These are phyloP conservation scores for Hemileccinum rubropunctum DNA, from an alignment of 768 basidiomycete genomes.

Conservation along the genomic window DNA sequence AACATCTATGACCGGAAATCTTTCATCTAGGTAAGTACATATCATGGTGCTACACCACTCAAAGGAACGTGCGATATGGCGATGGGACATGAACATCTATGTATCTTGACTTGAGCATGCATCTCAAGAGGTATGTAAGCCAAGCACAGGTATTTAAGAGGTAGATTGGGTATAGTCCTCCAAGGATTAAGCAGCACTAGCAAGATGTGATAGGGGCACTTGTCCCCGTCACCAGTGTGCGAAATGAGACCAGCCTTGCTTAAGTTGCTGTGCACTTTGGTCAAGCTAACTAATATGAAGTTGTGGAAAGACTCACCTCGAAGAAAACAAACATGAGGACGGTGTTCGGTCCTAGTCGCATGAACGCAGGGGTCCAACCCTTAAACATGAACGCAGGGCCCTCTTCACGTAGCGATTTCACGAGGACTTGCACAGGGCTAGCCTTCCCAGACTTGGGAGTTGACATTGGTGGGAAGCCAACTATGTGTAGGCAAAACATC, in stretches of 20 bases:
- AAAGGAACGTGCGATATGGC: slow-evolving; percentile 3
- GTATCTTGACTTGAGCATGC: background rate
- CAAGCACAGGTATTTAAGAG: slow-evolving; percentile 1
- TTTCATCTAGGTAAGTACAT: slow-evolving; percentile 9
- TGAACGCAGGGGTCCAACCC: slow-evolving; percentile 88
- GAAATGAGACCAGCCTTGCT: slow-evolving; percentile 49
- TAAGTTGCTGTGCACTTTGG: slow-evolving; percentile 56
- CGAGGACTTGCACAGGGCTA: slow-evolving; percentile 50
- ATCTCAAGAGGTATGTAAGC: background rate
- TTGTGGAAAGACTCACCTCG: slow-evolving; percentile 48
- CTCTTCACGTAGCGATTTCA: slow-evolving; percentile 63
- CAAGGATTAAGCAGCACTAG: background rate
- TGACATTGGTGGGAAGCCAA: slow-evolving; percentile 1
- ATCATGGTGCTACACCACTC: slow-evolving; percentile 4
- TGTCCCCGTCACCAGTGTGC: background rate
- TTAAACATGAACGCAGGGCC: slow-evolving; percentile 79
- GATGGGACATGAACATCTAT: slow-evolving; percentile 8
- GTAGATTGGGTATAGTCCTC: background rate
- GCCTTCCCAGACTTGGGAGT: slow-evolving; percentile 47
- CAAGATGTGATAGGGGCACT: background rate
- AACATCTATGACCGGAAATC: background rate
- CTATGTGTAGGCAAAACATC: slow-evolving; percentile 19
- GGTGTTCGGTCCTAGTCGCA: slow-evolving; percentile 81
- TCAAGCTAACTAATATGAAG: slow-evolving; percentile 4
- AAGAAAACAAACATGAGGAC: slow-evolving; percentile 83